Evolutionary conservation across 1,139 yeast species (phyloP).

Genomic region (Groenewaldozyma auringiensis): DNA sequence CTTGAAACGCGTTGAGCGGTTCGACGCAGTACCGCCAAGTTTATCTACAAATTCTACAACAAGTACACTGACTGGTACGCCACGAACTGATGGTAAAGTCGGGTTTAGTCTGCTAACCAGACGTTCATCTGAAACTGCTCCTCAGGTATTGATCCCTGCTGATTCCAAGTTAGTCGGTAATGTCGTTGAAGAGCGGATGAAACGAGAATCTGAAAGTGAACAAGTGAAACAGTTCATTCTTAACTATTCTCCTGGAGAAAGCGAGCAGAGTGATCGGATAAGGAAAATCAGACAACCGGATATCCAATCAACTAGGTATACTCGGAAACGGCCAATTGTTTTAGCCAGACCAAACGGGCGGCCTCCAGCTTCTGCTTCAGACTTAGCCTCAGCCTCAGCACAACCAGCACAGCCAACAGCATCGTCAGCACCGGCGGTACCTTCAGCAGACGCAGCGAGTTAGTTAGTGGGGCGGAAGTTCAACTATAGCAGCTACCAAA

Average conservation of each 20-base stretch:
- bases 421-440: neutral
- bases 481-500: slow-evolving; percentile 51
- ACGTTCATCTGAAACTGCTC: slow-evolving; percentile 17
- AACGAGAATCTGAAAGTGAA: slow-evolving; percentile 21
- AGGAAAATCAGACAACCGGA: slow-evolving; percentile 16
- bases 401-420: neutral
- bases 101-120: slow-evolving; percentile 23
- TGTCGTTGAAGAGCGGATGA: slow-evolving; percentile 20
- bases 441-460: too few species aligned
- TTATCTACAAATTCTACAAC: neutral
- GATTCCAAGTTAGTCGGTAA: slow-evolving; percentile 22
- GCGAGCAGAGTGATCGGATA: neutral
- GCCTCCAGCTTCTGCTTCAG: too few species aligned
- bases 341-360: neutral
- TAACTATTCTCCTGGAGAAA: slow-evolving; percentile 17
- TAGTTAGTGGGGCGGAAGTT: slow-evolving; percentile 7
- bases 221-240: slow-evolving; percentile 23
- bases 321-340: neutral
- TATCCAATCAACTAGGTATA: slow-evolving; percentile 13
- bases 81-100: slow-evolving; percentile 11
- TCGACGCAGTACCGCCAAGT: slow-evolving; percentile 31
- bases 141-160: slow-evolving; percentile 21
- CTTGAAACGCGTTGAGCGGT: slow-evolving; percentile 17
- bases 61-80: slow-evolving; percentile 5
- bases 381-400: neutral